Percentiles rank a stretch among this genome's conserved stretches.
phyloP scores from a whole-genome alignment of 2,329 filamentous ascomycete species.

The Lecanosticta acicola region DNA sequence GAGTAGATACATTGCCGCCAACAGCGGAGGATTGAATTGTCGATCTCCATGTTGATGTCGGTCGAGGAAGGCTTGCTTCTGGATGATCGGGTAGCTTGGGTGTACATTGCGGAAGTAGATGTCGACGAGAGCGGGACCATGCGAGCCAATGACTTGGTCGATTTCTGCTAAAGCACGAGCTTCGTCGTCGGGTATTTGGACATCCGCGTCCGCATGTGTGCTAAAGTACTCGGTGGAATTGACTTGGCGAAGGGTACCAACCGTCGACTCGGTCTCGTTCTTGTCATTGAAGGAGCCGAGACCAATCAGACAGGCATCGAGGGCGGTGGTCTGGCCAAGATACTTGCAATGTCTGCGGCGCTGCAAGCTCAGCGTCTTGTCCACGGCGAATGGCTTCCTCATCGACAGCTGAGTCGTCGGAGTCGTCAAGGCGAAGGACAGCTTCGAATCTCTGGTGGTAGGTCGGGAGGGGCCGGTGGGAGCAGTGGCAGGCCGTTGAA shows the following conservation, averaged over 20 bases:
- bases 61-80: conserved; percentile 73
- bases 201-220: conserved; percentile 68
- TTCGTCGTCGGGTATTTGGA: conserved; percentile 66
- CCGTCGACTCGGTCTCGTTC: conserved; percentile 69
- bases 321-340: conserved; percentile 75
- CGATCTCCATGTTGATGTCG: conserved; percentile 68
- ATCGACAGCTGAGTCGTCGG: conserved; percentile 17
- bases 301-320: conserved; percentile 77
- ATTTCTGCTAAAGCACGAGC: conserved; percentile 64
- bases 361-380: conserved; percentile 62
- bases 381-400: conserved; percentile 33
- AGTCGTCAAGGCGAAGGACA: neutral
- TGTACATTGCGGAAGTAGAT: conserved; percentile 78
- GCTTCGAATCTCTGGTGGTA: conserved; percentile 2
- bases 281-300: conserved; percentile 73
- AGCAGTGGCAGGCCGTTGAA: conserved; percentile 12
- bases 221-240: conserved; percentile 74
- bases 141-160: conserved; percentile 67
- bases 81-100: conserved; percentile 74
- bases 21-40: conserved; percentile 68
- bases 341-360: conserved; percentile 75
- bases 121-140: conserved; percentile 71
- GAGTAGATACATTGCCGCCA: conserved; percentile 77
- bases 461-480: conserved; percentile 6
- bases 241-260: conserved; percentile 62